Base-by-base conservation (phyloP, 176 grass and related monocot species). In the Alopecurus myosuroides region DNA sequence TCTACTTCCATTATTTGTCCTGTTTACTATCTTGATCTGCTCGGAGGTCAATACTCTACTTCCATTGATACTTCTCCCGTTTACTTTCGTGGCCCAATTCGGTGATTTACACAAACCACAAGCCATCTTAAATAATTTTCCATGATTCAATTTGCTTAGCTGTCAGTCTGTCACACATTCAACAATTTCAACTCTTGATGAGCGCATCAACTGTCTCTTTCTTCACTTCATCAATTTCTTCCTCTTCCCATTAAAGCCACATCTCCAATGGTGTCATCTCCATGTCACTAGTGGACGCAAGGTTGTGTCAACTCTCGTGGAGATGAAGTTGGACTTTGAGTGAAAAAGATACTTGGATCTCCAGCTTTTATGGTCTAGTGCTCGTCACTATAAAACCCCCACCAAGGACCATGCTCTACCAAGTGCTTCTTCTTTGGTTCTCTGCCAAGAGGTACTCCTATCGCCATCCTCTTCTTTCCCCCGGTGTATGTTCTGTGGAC, bases 281-380 rank as follows among this genome's bases (percentile, higher is more conserved):
- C 1, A 1, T 37, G 48, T 18, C 35, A 31, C 18, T 0, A 82
- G 71, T 22, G 28, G 70, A 79, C 71, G 10, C 37, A n/a, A 29
- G 49, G 11, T 77, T 31, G 48, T 37, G 3, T 88, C 74, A 88
- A 45, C n/a, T n/a, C 55, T 72, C 45, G 66, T 79, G 81, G 75
- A 33, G 35, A 79, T 63, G 44, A 74, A 52, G 14, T 84, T 88
- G 66, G 75, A 79, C 76, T 79, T 77, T 70, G 12, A 15, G 40
- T 25, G 12, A n/a, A 46, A 29, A 84, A 46, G 12, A 74, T 75
- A 1, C 4, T 75, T 50, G 1, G 13, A 46, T 80, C 35, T 22
- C 20, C 9, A 13, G 19, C 13, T 62, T 53, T 45, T 66, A 28
- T 8, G 18, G 4, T 36, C 8, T 10, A 10, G 63, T 18, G 15